These are phyloP conservation scores for Talaromyces wortmannii DNA, from an alignment of 495 filamentous ascomycete species.

Conservation along the genomic window DNA sequence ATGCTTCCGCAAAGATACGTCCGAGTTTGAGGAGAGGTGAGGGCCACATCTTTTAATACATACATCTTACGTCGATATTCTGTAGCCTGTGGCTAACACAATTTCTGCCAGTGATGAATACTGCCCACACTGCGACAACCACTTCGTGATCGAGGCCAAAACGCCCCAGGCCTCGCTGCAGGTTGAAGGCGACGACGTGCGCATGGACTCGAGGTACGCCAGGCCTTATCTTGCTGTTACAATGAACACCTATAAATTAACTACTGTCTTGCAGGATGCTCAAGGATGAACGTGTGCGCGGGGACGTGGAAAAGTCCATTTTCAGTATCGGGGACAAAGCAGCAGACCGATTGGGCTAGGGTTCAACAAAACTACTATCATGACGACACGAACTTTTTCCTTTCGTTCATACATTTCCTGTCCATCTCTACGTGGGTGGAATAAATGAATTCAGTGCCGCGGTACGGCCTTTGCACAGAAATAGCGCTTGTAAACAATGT, in stretches of 20 bases:
- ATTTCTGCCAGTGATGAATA: constrained; percentile 72
- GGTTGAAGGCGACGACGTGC: constrained; percentile 84
- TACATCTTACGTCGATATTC: neutral
- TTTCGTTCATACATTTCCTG: neutral
- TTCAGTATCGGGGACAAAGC: constrained; percentile 62
- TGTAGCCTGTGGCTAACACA: neutral
- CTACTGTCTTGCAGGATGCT: constrained; percentile 57
- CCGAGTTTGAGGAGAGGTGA: constrained; percentile 83
- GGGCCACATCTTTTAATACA: neutral
- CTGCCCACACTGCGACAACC: constrained; percentile 99
- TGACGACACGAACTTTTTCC: neutral
- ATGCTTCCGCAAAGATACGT: constrained; percentile 87
- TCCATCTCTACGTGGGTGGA: neutral
- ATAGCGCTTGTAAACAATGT: neutral
- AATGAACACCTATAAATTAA: neutral
- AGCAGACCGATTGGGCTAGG: constrained; percentile 67
- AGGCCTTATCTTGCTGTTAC: neutral
- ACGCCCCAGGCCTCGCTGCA: constrained; percentile 72
- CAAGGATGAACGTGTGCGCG: constrained; percentile 79
- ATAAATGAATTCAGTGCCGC: neutral
- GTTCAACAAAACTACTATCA: neutral
- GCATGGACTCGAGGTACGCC: constrained; percentile 61
- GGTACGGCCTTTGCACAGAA: neutral
- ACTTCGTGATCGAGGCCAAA: constrained; percentile 85
- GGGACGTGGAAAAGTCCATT: constrained; percentile 53